phyloP scores from a whole-genome alignment of 2,329 filamentous ascomycete species.

The Aspergillus novoparasiticus region DNA sequence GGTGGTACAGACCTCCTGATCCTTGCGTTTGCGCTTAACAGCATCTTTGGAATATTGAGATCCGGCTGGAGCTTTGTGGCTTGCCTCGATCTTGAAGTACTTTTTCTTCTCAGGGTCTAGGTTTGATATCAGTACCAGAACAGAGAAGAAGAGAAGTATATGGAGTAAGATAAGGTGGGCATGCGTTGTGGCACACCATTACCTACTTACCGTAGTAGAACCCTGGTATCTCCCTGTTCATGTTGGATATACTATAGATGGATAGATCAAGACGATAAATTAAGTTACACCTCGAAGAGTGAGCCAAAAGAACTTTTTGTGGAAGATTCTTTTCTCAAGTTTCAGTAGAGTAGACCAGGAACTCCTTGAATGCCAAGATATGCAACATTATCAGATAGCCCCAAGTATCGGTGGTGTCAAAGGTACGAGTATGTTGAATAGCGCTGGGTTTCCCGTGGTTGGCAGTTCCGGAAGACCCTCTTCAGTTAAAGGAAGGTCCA shows the following conservation, averaged over 20 bases:
- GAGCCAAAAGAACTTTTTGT: neutral
- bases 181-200: neutral
- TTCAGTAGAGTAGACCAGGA: neutral
- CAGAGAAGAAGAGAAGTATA: neutral
- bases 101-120: constrained; percentile 58
- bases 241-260: constrained; percentile 12
- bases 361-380: constrained; percentile 1
- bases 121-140: neutral
- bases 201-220: constrained; percentile 37
- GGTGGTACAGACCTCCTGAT: constrained; percentile 39
- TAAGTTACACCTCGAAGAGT: neutral
- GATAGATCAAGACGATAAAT: neutral
- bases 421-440: neutral
- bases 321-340: neutral
- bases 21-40: constrained; percentile 58
- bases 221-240: constrained; percentile 37
- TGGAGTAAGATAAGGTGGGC: neutral
- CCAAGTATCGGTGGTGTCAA: neutral
- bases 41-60: constrained; percentile 60
- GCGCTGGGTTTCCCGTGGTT: neutral
- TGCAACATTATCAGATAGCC: constrained; percentile 3
- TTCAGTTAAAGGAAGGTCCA: neutral
- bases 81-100: constrained; percentile 68
- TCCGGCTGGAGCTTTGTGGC: constrained; percentile 52
- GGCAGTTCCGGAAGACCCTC: neutral